Evolutionary conservation across 1,284 basidiomycete genomes (phyloP).

Genomic region (Puccinia polysora): DNA sequence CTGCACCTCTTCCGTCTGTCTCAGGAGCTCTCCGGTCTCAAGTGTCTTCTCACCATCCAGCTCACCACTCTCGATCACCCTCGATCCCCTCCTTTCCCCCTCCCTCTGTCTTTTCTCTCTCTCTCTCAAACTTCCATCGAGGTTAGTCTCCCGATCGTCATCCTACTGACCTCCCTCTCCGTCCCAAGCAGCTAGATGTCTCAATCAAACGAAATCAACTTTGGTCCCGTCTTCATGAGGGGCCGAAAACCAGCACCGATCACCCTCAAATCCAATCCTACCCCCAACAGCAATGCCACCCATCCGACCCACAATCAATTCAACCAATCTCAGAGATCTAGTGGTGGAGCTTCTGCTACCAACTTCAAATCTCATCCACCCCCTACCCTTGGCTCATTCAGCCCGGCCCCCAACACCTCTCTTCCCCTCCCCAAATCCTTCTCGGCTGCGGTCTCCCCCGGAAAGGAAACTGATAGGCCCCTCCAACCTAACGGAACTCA

Average conservation of each 20-base stretch:
- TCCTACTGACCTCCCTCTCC: too few relatives aligned
- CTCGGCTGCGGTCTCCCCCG: conserved; percentile 41
- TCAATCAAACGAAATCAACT: conserved; percentile 40
- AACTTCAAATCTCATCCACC: not conserved
- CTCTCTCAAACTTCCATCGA: too few relatives aligned
- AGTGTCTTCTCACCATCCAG: too few relatives aligned
- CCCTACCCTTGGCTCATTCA: conserved; percentile 24
- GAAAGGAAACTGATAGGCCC: conserved; percentile 12
- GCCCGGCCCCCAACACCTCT: conserved; percentile 2
- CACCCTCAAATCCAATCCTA: not conserved
- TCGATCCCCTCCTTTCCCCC: too few relatives aligned
- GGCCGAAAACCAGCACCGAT: conserved; percentile 23
- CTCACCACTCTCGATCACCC: too few relatives aligned
- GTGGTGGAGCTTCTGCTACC: not conserved
- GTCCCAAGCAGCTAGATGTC: too few relatives aligned
- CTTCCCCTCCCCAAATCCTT: conserved; percentile 33
- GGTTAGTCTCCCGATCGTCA: too few relatives aligned
- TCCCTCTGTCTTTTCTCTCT: too few relatives aligned
- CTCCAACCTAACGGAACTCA: not conserved
- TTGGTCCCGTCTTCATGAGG: conserved; percentile 43
- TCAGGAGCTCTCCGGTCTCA: too few relatives aligned
- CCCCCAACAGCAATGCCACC: not conserved
- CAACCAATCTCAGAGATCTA: not conserved
- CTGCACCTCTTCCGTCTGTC: too few relatives aligned
- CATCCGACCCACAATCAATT: not conserved